These are phyloP conservation scores for Physcomitrellopsis africana DNA, from an alignment of 225 moss, liverwort and hornwort genomes.

Conservation along the genomic window DNA sequence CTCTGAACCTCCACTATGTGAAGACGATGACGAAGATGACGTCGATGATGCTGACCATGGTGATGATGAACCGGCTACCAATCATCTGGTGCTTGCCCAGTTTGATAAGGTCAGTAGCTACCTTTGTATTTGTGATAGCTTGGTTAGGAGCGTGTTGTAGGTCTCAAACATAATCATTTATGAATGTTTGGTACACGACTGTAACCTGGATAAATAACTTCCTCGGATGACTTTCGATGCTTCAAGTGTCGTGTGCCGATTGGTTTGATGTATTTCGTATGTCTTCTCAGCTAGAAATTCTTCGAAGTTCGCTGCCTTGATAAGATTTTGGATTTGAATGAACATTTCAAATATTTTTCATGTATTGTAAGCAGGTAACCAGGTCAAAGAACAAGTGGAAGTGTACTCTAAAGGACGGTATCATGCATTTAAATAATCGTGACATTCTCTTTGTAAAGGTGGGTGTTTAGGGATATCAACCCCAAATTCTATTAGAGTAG, in stretches of 20 bases:
- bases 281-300: neutral
- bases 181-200: neutral
- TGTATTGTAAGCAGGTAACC: constrained; percentile 63
- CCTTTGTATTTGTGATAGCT: neutral
- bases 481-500: neutral
- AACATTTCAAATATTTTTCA: too few relatives aligned
- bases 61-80: constrained; percentile 85
- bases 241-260: neutral
- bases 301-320: neutral
- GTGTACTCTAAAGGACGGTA: constrained; percentile 93
- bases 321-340: neutral
- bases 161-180: neutral
- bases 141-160: neutral
- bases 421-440: constrained; percentile 92
- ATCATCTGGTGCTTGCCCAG: constrained; percentile 93
- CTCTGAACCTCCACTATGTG: constrained; percentile 82
- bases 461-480: constrained; percentile 10
- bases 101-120: constrained; percentile 81
- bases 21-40: constrained; percentile 80
- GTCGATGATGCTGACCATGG: constrained; percentile 81
- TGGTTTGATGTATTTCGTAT: neutral
- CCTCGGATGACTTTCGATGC: neutral
- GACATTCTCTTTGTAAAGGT: constrained; percentile 97
- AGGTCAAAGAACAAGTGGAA: constrained; percentile 99
- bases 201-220: neutral